Evolutionary conservation across 2,329 filamentous ascomycete species (phyloP).

Genomic region (Monosporascus sp.): DNA sequence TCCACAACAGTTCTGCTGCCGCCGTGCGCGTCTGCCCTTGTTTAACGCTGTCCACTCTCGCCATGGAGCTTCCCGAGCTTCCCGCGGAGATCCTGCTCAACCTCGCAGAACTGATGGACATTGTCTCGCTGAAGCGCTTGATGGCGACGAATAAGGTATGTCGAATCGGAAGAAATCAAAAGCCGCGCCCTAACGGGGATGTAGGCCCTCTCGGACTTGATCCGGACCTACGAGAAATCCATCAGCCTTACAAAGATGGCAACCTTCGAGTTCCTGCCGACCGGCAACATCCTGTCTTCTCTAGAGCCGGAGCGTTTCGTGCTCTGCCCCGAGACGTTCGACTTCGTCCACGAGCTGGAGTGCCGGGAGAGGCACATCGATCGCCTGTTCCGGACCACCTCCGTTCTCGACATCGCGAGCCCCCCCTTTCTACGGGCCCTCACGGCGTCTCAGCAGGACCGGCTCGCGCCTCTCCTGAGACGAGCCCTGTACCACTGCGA

Average conservation of each 20-base stretch:
- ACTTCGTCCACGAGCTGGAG: conserved; percentile 17
- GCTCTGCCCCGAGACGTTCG: conserved; percentile 9
- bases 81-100: conserved; percentile 14
- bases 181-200: background rate
- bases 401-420: conserved; percentile 2
- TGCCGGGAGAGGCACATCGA: conserved; percentile 12
- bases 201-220: conserved; percentile 5
- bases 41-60: background rate
- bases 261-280: conserved; percentile 5
- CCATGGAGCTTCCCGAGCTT: background rate
- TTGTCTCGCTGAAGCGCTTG: conserved; percentile 10
- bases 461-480: conserved; percentile 8
- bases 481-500: conserved; percentile 20
- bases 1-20: too few relatives aligned
- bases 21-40: background rate
- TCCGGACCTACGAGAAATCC: conserved; percentile 12
- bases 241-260: conserved; percentile 9
- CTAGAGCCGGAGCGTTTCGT: conserved; percentile 6
- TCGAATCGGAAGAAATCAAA: too few relatives aligned
- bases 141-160: conserved; percentile 19
- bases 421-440: conserved; percentile 10
- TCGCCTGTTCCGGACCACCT: conserved; percentile 6
- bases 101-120: conserved; percentile 18
- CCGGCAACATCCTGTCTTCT: conserved; percentile 17
- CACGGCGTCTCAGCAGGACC: conserved; percentile 4